phyloP scores from a whole-genome alignment of 1,139 yeast species.

The Candida sanyaensis region DNA sequence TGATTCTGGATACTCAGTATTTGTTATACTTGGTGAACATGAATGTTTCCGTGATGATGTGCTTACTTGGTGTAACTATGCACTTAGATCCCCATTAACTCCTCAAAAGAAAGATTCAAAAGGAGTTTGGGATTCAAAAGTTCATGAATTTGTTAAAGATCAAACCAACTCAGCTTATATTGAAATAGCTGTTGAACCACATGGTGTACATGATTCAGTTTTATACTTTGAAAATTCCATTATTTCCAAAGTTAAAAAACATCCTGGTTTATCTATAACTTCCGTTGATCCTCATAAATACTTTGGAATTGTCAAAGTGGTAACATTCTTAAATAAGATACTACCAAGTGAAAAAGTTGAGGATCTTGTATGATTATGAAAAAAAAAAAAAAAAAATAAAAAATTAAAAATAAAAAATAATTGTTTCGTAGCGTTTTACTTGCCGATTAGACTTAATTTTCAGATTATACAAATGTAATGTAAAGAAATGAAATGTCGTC shows the following conservation, averaged over 20 bases:
- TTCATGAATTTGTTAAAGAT: constrained; percentile 20
- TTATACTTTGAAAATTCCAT: constrained; percentile 35
- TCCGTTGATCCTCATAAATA: constrained; percentile 22
- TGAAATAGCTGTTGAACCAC: constrained; percentile 37
- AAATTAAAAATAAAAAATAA: too few species aligned
- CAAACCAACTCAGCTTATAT: constrained; percentile 18
- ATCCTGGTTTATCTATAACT: constrained; percentile 12
- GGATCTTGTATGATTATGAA: not conserved
- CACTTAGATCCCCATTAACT: constrained; percentile 29
- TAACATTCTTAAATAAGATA: constrained; percentile 28
- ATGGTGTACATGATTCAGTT: constrained; percentile 45
- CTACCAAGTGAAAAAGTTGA: constrained; percentile 8
- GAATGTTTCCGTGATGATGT: constrained; percentile 47
- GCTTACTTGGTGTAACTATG: constrained; percentile 35
- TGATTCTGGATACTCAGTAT: constrained; percentile 26
- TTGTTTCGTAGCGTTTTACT: too few species aligned
- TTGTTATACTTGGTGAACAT: constrained; percentile 43
- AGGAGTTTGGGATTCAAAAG: constrained; percentile 20
- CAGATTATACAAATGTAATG: too few species aligned
- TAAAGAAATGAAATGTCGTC: not conserved
- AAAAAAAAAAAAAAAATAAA: too few species aligned
- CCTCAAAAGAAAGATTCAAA: constrained; percentile 28
- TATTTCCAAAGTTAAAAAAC: constrained; percentile 13
- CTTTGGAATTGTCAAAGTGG: constrained; percentile 30
- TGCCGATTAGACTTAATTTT: too few species aligned